phyloP scores from a whole-genome alignment of 2,329 filamentous ascomycete species.

The Pseudonectria buxi region DNA sequence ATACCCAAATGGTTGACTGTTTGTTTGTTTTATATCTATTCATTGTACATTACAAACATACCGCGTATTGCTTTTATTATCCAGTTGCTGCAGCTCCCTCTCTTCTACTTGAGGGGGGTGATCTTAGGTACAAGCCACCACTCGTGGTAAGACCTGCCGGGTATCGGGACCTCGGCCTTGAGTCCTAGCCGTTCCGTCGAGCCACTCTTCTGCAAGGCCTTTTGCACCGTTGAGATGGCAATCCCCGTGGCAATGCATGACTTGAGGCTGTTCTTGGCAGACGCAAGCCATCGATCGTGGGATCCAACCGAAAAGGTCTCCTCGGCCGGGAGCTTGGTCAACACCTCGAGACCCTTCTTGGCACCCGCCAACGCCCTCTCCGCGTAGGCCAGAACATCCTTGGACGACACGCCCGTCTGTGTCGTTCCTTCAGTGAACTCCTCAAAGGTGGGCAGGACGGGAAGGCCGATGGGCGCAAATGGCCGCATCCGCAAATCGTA shows the following conservation, averaged over 20 bases:
- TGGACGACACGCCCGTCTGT: conserved; percentile 32
- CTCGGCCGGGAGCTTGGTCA: conserved; percentile 43
- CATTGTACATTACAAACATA: too few species aligned
- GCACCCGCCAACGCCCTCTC: conserved; percentile 40
- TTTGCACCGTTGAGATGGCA: conserved; percentile 53
- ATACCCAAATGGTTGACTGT: conserved; percentile 15
- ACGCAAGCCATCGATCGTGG: conserved; percentile 55
- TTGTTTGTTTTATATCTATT: too few species aligned
- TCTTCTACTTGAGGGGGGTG: conserved; percentile 10
- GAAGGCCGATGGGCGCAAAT: conserved; percentile 62
- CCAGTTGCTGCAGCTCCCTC: too few species aligned
- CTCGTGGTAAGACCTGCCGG: conserved; percentile 51
- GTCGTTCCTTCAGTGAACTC: conserved; percentile 45
- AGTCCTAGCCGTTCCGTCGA: conserved; percentile 30
- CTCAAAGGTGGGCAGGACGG: conserved; percentile 58
- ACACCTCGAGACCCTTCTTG: conserved; percentile 49
- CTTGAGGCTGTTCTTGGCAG: conserved; percentile 55
- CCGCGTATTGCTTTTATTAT: too few species aligned
- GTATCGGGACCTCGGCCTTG: conserved; percentile 44
- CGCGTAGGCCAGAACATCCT: conserved; percentile 38
- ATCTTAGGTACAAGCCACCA: conserved; percentile 59
- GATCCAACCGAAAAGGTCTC: conserved; percentile 51
- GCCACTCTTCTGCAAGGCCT: conserved; percentile 38
- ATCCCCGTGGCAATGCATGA: conserved; percentile 66
- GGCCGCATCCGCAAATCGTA: conserved; percentile 86